Evolutionary conservation across 148 eudicot genomes (phyloP), one percentile per base, ranked within the genome.

Genomic region (Arbutus unedo): DNA sequence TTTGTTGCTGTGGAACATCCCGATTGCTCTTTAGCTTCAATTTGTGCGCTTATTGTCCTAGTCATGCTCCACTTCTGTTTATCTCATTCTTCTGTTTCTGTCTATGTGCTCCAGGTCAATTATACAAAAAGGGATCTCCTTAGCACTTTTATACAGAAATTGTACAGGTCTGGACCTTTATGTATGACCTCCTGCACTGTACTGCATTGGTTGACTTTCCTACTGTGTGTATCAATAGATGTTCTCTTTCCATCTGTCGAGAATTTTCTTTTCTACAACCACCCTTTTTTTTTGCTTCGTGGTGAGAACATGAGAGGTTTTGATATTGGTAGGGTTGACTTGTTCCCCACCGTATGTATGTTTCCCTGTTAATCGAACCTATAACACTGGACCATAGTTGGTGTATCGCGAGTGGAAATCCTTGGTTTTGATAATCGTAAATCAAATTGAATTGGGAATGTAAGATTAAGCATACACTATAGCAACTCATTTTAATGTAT

Each of bases 71-170:
- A 3, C 47, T 54, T 55, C 5, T 25, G 8, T 8, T 54, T 21
- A 31, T 79, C 57, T 79, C 44, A 79, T 5, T 19, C 45, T 9
- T 62, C 23, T 67, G 60, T 80, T 50, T 31, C 21, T 15, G 15
- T 67, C 18, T 18, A 15, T 50, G 3, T 49, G 1, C 62, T 57
- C 18, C 86, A 87, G 91, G 89, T 89, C 47, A 87, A 89, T 80
- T 87, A 84, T 62, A 81, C 86, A 23, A 89, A 87, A 79, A 79
- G 91, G 74, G 88, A 87, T 62, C 85, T 89, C 13, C 88, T 77
- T 16, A 64, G 41, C 54, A 81, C 80, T 54, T 68, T 81, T 15
- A 78, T 84, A 51, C 66, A 74, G 49, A 64, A 80, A 7, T 25
- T 78, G 49, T 86, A 84, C 80, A 84, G 81, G 88, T 86, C 67